These are phyloP conservation scores for Silene uniflora DNA, from an alignment of 148 eudicot species.

Conservation along the genomic window DNA sequence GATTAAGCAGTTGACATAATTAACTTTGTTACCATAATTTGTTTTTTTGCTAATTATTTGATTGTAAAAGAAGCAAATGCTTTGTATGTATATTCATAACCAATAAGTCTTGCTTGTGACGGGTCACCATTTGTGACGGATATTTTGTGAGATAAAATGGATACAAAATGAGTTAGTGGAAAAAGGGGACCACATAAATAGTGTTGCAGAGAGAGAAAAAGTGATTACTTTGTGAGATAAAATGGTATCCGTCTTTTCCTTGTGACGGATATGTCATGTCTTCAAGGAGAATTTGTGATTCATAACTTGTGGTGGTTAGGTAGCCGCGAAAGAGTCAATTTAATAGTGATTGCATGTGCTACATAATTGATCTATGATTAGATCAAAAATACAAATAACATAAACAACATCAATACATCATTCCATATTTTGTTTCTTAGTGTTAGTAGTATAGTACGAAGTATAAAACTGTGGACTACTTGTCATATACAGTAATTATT, in stretches of 20 bases:
- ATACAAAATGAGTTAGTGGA: too few species aligned
- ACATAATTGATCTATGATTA: background rate
- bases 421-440: background rate
- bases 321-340: background rate
- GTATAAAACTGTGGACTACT: background rate
- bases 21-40: too few species aligned
- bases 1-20: background rate
- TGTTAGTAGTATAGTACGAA: background rate
- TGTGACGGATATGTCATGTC: too few species aligned
- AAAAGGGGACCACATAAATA: too few species aligned
- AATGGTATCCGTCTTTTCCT: too few species aligned
- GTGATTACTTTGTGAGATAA: too few species aligned
- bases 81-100: background rate
- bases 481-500: background rate
- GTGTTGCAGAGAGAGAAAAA: too few species aligned
- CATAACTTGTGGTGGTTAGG: background rate
- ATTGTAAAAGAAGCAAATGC: background rate
- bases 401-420: background rate
- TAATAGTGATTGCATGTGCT: background rate
- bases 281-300: too few species aligned
- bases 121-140: too few species aligned
- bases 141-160: too few species aligned
- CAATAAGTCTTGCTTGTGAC: too few species aligned
- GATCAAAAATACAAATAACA: background rate
- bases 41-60: background rate